A percentile compares a stretch with the other conserved stretches of the same genome.
Evolutionary conservation across 2,329 filamentous ascomycete genomes (phyloP).

Genomic region (Fusarium virguliforme): DNA sequence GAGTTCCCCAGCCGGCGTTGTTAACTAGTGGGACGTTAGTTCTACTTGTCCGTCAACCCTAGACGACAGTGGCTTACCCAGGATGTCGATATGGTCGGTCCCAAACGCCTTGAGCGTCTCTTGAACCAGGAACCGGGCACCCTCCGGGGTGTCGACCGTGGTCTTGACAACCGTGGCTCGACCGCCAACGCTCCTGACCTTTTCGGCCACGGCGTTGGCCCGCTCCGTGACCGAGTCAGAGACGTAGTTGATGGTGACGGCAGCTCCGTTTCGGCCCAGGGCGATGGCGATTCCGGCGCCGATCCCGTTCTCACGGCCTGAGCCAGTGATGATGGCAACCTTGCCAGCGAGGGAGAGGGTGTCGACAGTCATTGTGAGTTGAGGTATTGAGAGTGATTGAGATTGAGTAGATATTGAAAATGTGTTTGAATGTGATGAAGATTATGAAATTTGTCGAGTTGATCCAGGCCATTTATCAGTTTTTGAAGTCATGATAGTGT

Average conservation of each 20-base stretch:
- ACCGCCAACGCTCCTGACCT: conserved; percentile 51
- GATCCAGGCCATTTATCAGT: not conserved
- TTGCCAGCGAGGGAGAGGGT: conserved; percentile 60
- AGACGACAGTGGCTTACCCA: conserved; percentile 51
- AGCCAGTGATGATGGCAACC: conserved; percentile 63
- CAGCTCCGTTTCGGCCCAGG: conserved; percentile 60
- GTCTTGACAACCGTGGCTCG: conserved; percentile 55
- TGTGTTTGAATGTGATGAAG: not conserved
- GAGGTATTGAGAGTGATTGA: not conserved
- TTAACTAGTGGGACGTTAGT: conserved; percentile 53
- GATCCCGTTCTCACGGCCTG: conserved; percentile 61
- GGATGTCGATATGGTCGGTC: conserved; percentile 59
- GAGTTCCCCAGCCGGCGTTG: conserved; percentile 54
- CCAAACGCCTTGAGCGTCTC: conserved; percentile 56
- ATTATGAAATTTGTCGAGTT: not conserved
- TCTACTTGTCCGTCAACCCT: not conserved
- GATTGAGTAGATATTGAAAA: not conserved
- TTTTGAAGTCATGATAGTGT: not conserved
- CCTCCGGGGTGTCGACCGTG: conserved; percentile 53
- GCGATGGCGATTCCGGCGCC: conserved; percentile 60
- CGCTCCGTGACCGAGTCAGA: conserved; percentile 53
- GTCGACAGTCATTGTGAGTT: conserved; percentile 51
- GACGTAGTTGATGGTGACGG: conserved; percentile 59
- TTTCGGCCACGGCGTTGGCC: conserved; percentile 54
- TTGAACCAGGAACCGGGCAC: conserved; percentile 53